Base-by-base conservation (phyloP, 805 yeast species). In the Candida berthetii region DNA sequence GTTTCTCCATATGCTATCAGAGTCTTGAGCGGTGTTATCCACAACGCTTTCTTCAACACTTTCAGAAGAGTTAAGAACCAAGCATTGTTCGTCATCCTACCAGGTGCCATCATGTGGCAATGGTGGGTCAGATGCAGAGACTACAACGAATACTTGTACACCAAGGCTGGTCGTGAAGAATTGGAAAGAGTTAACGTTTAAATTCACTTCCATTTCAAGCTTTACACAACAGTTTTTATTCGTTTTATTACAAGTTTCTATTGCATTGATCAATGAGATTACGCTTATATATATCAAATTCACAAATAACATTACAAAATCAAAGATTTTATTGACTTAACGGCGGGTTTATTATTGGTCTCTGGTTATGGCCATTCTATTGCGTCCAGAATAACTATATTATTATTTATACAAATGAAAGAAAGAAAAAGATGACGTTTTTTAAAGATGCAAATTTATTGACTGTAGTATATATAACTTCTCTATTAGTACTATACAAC, bases 91-190 rank as follows among this genome's bases (percentile, higher is more conserved):
- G 68, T 91, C 45, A 67, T 77, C 41, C 61, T 88, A 52, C 99
- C 99, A 53, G 88, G 77, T 51, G 71, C 79, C 44, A 65, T 86
- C 52, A 82, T 86, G 61, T 88, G 91, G 85, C 80, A 79, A 65
- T 68, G 91, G 71, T 88, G 96, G 96, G 79, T 78, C 50, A 67
- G 74, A 62, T 90, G 95, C 52, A 81, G 88, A 72, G 89, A 84
- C 62, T 89, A 89, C 80, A 86, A 91, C 70, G 91, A 81, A 64
- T 90, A 72, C 80, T 77, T 91, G 65, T 91, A 91, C 78, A 89
- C 97, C 68, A 91, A 91, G 77, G 98, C 86, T 51, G 99, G 99
- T 66, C 87, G 90, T 74, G 91, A 84, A 74, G 96, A 91, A 64
- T 78, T 91, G 62, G 91, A 77, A 66, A 80, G 78, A 66, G 71